A percentile compares a stretch with the other conserved stretches of the same genome.
Conservation (phyloP, 352 stramenopile genomes). For the Phytopythium boreale region DNA sequence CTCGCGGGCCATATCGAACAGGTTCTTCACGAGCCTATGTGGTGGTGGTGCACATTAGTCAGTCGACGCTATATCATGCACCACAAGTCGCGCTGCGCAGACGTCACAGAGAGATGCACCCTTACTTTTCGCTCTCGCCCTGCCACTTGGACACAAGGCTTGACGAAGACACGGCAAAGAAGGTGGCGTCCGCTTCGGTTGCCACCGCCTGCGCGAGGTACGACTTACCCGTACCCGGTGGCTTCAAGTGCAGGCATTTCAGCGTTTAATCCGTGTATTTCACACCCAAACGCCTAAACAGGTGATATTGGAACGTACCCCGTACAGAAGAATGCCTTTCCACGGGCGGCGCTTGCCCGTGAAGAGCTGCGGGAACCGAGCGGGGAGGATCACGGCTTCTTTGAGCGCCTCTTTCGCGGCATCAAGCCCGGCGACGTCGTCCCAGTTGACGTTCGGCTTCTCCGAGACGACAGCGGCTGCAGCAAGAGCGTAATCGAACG, state of each 20-base stretch:
- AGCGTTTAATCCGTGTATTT: neutral
- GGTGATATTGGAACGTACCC: slow-evolving; percentile 59
- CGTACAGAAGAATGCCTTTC: slow-evolving; percentile 98
- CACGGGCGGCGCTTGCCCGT: slow-evolving; percentile 89
- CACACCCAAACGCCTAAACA: neutral
- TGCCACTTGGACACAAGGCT: slow-evolving; percentile 99
- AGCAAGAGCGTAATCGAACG: slow-evolving; percentile 6
- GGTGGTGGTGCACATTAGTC: slow-evolving; percentile 9
- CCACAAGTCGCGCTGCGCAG: neutral
- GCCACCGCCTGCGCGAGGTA: slow-evolving; percentile 97
- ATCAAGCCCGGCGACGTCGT: slow-evolving; percentile 97
- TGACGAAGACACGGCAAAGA: slow-evolving; percentile 98
- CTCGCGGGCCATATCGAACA: slow-evolving; percentile 98
- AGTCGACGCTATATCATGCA: neutral
- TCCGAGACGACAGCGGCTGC: slow-evolving; percentile 81
- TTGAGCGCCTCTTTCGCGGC: slow-evolving; percentile 98
- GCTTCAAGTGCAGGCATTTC: slow-evolving; percentile 30
- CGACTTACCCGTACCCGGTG: slow-evolving; percentile 92
- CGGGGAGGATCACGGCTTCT: slow-evolving; percentile 97
- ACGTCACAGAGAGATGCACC: neutral
- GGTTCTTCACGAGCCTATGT: slow-evolving; percentile 93
- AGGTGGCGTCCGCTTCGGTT: slow-evolving; percentile 98
- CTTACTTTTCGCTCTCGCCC: slow-evolving; percentile 93
- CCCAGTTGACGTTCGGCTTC: slow-evolving; percentile 95
- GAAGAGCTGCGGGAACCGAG: slow-evolving; percentile 97